phyloP scores from a whole-genome alignment of 768 basidiomycete species.

The Rhizopogon salebrosus region DNA sequence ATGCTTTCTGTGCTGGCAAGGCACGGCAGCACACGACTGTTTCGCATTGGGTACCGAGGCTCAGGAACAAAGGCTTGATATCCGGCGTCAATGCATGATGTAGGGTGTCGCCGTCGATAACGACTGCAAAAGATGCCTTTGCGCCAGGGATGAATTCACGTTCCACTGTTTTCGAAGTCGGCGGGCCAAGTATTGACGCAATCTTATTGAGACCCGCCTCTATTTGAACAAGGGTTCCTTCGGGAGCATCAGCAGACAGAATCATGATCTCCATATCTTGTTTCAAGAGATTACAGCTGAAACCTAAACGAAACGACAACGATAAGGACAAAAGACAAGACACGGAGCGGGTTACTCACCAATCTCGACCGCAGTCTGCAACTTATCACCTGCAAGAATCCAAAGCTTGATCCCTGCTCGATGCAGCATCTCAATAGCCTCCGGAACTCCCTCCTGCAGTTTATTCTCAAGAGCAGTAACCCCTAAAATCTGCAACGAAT shows the following conservation, averaged over 20 bases:
- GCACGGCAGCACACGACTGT: conserved; percentile 98
- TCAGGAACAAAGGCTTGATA: conserved; percentile 84
- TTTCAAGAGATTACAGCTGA: conserved; percentile 92
- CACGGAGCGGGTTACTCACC: too few relatives aligned
- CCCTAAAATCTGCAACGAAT: conserved; percentile 77
- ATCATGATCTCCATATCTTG: conserved; percentile 97
- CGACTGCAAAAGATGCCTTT: conserved; percentile 81
- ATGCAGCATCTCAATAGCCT: conserved; percentile 89
- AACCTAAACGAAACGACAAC: conserved; percentile 53
- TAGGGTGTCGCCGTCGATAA: conserved; percentile 94
- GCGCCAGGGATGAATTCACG: conserved; percentile 65
- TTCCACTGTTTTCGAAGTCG: conserved; percentile 50
- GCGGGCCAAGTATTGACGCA: conserved; percentile 77
- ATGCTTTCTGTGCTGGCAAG: conserved; percentile 96
- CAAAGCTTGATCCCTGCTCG: conserved; percentile 95
- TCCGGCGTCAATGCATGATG: conserved; percentile 71
- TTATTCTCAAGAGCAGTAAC: conserved; percentile 98
- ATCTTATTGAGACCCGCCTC: conserved; percentile 95
- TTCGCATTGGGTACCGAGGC: conserved; percentile 91
- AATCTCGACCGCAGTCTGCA: conserved; percentile 98
- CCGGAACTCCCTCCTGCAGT: conserved; percentile 94
- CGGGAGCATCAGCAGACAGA: conserved; percentile 74
- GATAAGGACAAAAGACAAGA: too few relatives aligned
- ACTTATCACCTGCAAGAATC: conserved; percentile 97
- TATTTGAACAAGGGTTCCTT: conserved; percentile 77